Percentiles rank a stretch among this genome's conserved stretches.
phyloP scores from a whole-genome alignment of 345 rosid species.

The Euphorbia lathyris region DNA sequence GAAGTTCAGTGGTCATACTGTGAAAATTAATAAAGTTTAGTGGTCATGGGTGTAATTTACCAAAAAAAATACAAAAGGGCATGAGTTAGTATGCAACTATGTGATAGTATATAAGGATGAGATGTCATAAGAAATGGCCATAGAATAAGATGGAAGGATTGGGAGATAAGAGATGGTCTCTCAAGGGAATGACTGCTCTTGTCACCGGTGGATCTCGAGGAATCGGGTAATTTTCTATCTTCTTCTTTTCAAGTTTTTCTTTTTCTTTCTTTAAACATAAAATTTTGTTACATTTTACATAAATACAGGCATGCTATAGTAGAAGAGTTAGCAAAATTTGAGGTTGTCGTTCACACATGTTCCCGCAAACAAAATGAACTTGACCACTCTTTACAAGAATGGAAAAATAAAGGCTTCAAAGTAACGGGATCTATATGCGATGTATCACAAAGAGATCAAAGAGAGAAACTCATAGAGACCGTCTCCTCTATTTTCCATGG shows the following conservation, averaged over 20 bases:
- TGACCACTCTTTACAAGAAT: constrained; percentile 4
- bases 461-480: constrained; percentile 10
- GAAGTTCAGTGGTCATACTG: too few species aligned
- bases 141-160: neutral
- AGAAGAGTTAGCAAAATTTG: constrained; percentile 26
- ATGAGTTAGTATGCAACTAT: too few species aligned
- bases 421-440: constrained; percentile 19
- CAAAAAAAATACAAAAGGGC: too few species aligned
- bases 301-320: constrained; percentile 19
- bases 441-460: neutral
- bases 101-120: too few species aligned
- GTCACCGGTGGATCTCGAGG: constrained; percentile 31
- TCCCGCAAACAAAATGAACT: constrained; percentile 15
- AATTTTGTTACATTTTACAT: too few species aligned
- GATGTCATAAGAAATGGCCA: too few species aligned
- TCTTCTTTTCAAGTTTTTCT: neutral
- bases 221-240: constrained; percentile 13
- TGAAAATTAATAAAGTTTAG: too few species aligned
- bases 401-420: constrained; percentile 17
- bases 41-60: too few species aligned
- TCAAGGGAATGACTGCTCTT: constrained; percentile 25
- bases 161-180: constrained; percentile 23
- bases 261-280: too few species aligned
- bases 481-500: constrained; percentile 16
- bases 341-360: constrained; percentile 17